Evolutionary conservation across 768 basidiomycete genomes (phyloP).

Genomic region (Panaeolus papilionaceus): DNA sequence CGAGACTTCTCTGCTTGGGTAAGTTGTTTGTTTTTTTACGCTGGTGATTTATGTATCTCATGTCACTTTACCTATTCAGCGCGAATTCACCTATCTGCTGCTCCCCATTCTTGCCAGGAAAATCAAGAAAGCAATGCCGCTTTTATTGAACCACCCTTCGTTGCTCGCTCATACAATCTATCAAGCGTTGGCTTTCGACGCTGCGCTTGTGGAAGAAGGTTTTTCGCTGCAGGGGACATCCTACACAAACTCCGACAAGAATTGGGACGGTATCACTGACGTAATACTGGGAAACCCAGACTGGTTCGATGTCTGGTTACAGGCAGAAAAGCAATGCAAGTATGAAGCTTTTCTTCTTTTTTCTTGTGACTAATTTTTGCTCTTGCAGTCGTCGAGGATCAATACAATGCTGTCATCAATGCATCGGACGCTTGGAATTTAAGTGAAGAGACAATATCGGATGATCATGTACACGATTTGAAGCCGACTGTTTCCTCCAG

Average conservation of each 20-base stretch:
- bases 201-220: slow-evolving; percentile 73
- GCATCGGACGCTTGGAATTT: slow-evolving; percentile 88
- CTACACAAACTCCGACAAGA: slow-evolving; percentile 33
- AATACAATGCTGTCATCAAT: slow-evolving; percentile 85
- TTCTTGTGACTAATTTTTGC: slow-evolving; percentile 6
- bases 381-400: slow-evolving; percentile 79
- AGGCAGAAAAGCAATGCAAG: slow-evolving; percentile 89
- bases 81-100: slow-evolving; percentile 82
- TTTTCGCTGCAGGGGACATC: slow-evolving; percentile 67
- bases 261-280: slow-evolving; percentile 82
- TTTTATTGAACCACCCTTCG: slow-evolving; percentile 77
- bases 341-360: slow-evolving; percentile 17
- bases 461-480: slow-evolving; percentile 47
- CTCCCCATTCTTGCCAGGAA: slow-evolving; percentile 81
- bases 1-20: slow-evolving; percentile 79
- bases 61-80: slow-evolving; percentile 45
- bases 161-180: slow-evolving; percentile 96
- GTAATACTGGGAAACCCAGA: slow-evolving; percentile 82
- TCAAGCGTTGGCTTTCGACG: slow-evolving; percentile 89
- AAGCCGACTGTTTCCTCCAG: slow-evolving; percentile 86
- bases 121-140: slow-evolving; percentile 74
- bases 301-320: slow-evolving; percentile 93
- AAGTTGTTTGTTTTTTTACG: slow-evolving; percentile 27
- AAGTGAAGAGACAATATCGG: slow-evolving; percentile 60
- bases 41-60: slow-evolving; percentile 13